Conservation (phyloP, 2,329 filamentous ascomycete genomes). For the Cadophora sp. region DNA sequence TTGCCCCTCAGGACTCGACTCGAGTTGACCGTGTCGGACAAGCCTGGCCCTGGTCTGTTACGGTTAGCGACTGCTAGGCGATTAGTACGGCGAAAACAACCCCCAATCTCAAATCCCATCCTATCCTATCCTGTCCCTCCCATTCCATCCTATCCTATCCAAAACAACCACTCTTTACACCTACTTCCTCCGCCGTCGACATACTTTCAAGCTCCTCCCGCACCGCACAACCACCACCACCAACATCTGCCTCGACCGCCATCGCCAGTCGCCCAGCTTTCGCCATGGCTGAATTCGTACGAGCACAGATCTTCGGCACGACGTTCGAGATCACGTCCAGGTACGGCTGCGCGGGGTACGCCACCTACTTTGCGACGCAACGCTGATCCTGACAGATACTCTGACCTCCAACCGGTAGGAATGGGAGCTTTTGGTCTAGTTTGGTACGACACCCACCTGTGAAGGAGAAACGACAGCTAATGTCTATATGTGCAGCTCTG, state of each 20-base stretch:
- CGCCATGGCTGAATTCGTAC: slow-evolving; percentile 98
- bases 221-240: neutral
- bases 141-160: neutral
- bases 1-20: slow-evolving; percentile 11
- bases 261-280: slow-evolving; percentile 24
- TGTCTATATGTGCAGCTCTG: slow-evolving; percentile 73
- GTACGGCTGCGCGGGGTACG: slow-evolving; percentile 55
- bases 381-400: slow-evolving; percentile 70
- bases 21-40: neutral
- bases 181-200: slow-evolving; percentile 8
- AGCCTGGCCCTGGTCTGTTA: slow-evolving; percentile 6
- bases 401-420: slow-evolving; percentile 95
- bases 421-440: slow-evolving; percentile 99
- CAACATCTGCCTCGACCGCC: neutral
- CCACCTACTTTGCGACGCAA: slow-evolving; percentile 25
- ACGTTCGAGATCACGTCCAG: slow-evolving; percentile 99
- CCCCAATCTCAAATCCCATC: slow-evolving; percentile 18
- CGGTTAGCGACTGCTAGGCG: slow-evolving; percentile 20
- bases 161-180: neutral
- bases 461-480: slow-evolving; percentile 29
- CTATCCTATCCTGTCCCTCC: neutral
- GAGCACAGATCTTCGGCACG: slow-evolving; percentile 98
- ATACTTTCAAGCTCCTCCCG: neutral
- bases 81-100: slow-evolving; percentile 21
- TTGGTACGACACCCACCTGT: slow-evolving; percentile 67